Evolutionary conservation across 2,329 filamentous ascomycete genomes (phyloP).

Genomic region (Akanthomyces muscarius): DNA sequence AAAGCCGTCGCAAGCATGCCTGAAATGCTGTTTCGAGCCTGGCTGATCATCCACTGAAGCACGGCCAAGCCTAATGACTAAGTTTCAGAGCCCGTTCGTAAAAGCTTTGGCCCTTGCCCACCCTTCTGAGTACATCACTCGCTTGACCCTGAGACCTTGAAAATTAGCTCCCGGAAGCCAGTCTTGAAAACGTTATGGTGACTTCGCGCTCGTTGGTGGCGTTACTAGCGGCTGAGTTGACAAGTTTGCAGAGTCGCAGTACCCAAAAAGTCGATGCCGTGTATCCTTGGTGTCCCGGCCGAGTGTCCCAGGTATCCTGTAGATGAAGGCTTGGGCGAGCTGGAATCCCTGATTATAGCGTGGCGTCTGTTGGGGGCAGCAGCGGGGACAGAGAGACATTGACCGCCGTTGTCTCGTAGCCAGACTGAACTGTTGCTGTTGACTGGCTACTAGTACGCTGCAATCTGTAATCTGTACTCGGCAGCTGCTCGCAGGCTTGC

Average conservation of each 20-base stretch:
- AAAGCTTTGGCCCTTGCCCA: not conserved
- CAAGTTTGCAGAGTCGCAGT: not conserved
- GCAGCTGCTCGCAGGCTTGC: too few relatives aligned
- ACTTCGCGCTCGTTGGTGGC: not conserved
- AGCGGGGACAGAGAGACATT: not conserved
- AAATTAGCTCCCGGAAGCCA: not conserved
- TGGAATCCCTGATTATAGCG: not conserved
- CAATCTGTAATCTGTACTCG: too few relatives aligned
- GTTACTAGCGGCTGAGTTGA: not conserved
- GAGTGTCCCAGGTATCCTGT: not conserved
- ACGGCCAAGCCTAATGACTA: too few relatives aligned
- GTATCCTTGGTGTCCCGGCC: not conserved
- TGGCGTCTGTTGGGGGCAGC: not conserved
- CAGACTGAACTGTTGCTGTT: too few relatives aligned
- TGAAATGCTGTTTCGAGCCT: not conserved
- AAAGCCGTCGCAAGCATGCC: not conserved
- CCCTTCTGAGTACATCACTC: too few relatives aligned
- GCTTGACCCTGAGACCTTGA: too few relatives aligned
- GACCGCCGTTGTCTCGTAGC: not conserved
- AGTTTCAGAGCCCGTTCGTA: not conserved
- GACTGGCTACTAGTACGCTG: too few relatives aligned
- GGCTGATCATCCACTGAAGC: not conserved
- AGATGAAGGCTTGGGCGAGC: not conserved
- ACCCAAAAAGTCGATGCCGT: not conserved
- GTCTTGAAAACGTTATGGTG: not conserved